Evolutionary conservation across 2,329 filamentous ascomycete species (phyloP), one percentile per base, ranked within the genome.

Genomic region (Ophiostoma sp.): DNA sequence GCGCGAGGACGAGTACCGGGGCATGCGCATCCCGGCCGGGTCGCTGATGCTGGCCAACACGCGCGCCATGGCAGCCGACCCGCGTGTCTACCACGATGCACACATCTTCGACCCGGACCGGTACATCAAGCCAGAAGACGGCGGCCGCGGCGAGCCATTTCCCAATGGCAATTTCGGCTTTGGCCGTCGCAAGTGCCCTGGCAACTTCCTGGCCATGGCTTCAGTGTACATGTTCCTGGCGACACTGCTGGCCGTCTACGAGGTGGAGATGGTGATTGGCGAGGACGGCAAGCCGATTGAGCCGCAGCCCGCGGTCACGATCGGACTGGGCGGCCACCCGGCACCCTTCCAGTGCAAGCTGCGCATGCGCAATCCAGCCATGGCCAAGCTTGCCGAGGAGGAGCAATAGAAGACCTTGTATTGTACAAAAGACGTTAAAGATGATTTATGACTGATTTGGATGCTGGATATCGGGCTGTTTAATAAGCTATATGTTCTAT

Each of bases 21-120:
- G 82, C 44, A 84, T 85, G 76, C 81, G 82, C 71, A 87, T 89
- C 67, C 85, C 85, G 11, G 83, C 82, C n/a, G 86, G 86, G 2
- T 79, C 80, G 5, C 75, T 81, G 23, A 76, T 83, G 6, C 79
- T 79, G 68, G 79, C 80, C 39, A 84, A 83, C 68, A 76, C 79
- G n/a, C 76, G 78, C 15, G 81, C 81, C 67, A 85, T 83, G 80
- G 80, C 78, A 33, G 78, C 78, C 54, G 79, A 85, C 72, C 73
- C 79, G 67, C 67, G 69, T 3, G 75, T 78, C 1, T 85, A 84
- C 76, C 70, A 69, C 3, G 72, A 82, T 67, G 81, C 83, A 1
- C 78, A 81, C 27, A 71, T 70, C 7, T 85, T 85, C 73, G 78
- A 83, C 54, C 83, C 83, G 0, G 80, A 83, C 69, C 77, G 83